Percentiles rank a stretch among this genome's conserved stretches.
Evolutionary conservation across 1,284 basidiomycete species (phyloP).

Genomic region (Ganoderma sp.): DNA sequence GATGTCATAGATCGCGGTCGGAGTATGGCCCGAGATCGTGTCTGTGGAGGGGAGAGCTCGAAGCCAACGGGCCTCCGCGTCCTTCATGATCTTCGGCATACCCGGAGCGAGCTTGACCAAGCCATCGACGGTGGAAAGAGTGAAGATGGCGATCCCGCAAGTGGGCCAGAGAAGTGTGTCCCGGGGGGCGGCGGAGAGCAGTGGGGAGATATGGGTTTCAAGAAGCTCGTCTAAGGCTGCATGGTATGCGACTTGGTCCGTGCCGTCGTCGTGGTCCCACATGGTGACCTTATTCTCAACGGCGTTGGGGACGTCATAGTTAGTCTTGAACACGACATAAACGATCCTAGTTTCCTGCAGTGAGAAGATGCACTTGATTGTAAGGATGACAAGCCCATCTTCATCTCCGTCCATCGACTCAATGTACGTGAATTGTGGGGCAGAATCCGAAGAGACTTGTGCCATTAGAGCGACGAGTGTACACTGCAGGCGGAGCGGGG

Average conservation of each 20-base stretch:
- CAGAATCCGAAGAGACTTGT: not conserved
- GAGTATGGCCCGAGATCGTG: not conserved
- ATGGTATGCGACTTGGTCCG: not conserved
- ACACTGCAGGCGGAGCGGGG: not conserved
- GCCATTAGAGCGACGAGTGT: not conserved
- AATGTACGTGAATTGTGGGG: not conserved
- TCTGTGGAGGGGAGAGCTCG: not conserved
- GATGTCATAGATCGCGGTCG: not conserved
- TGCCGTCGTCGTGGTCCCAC: not conserved
- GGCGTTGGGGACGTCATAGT: not conserved
- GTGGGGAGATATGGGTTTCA: not conserved
- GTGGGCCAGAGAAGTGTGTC: not conserved
- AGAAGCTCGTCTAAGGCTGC: not conserved
- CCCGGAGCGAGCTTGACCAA: not conserved
- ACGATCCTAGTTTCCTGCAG: not conserved
- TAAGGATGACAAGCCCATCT: not conserved
- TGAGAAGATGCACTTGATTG: not conserved
- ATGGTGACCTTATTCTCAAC: not conserved
- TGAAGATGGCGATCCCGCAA: not conserved
- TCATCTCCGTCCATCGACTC: not conserved
- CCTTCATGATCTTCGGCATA: not conserved
- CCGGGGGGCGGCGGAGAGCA: not conserved
- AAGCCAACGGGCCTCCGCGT: not conserved
- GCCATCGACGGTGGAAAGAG: not conserved
- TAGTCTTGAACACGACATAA: not conserved